Conservation (phyloP, 2,329 filamentous ascomycete species). For the Celoporthe dispersa region DNA sequence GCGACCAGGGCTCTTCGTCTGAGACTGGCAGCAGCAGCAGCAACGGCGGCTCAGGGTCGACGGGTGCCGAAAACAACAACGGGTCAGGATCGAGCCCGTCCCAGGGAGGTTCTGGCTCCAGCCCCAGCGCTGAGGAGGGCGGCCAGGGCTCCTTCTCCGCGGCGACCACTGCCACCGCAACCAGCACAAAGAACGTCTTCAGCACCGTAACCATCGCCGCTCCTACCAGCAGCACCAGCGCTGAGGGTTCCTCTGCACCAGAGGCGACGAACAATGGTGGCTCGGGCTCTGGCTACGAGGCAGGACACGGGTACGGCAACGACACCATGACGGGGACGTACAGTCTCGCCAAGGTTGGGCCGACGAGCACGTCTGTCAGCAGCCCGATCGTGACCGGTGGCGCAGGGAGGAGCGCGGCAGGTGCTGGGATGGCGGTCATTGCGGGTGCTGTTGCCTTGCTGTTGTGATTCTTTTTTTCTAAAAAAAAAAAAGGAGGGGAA, state of each 20-base stretch:
- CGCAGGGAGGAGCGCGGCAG: slow-evolving; percentile 6
- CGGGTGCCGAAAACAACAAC: too few species aligned
- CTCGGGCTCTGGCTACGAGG: slow-evolving; percentile 19
- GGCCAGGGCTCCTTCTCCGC: background rate
- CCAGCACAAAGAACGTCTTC: slow-evolving; percentile 11
- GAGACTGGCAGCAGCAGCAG: slow-evolving; percentile 4
- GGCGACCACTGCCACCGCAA: background rate
- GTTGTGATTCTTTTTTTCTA: slow-evolving; percentile 17
- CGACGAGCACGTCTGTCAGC: slow-evolving; percentile 6
- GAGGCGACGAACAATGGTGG: slow-evolving; percentile 26
- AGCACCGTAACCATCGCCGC: slow-evolving; percentile 6
- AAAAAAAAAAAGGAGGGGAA: too few species aligned
- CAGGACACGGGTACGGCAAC: slow-evolving; percentile 8
- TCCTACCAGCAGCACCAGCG: slow-evolving; percentile 10
- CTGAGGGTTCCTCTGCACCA: background rate
- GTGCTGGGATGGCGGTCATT: slow-evolving; percentile 15
- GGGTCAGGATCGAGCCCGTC: slow-evolving; percentile 5
- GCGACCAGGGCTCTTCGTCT: background rate
- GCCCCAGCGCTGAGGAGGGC: background rate
- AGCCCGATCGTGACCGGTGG: slow-evolving; percentile 24
- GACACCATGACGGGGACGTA: slow-evolving; percentile 22
- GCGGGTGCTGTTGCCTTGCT: slow-evolving; percentile 23
- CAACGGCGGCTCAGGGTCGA: background rate
- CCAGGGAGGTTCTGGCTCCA: slow-evolving; percentile 3
- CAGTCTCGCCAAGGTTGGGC: slow-evolving; percentile 23